phyloP scores from a whole-genome alignment of 371 early-diverging fungal genomes.

The Mucor velutinosus region DNA sequence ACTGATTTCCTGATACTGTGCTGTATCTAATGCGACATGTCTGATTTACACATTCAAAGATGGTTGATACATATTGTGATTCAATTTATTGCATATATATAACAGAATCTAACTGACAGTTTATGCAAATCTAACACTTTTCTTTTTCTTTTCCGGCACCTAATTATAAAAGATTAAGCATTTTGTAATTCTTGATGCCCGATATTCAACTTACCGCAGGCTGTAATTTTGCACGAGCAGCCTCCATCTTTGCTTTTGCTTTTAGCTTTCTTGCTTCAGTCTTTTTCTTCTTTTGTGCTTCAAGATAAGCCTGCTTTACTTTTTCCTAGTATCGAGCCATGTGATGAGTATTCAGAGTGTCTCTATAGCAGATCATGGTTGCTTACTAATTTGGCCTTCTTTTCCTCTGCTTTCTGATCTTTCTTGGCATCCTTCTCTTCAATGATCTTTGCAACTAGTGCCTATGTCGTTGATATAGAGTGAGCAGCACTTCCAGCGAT shows the following conservation, averaged over 20 bases:
- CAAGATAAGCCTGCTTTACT: constrained; percentile 18
- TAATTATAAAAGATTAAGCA: background rate
- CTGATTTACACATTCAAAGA: no score
- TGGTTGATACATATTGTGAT: no score
- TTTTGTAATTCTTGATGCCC: background rate
- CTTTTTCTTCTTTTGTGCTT: constrained; percentile 26
- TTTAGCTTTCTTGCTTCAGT: constrained; percentile 23
- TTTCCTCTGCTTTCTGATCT: constrained; percentile 16
- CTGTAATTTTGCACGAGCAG: constrained; percentile 6
- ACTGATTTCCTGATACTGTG: no score
- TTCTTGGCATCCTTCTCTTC: constrained; percentile 25
- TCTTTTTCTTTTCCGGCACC: constrained; percentile 19
- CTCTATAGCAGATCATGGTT: no score
- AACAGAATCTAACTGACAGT: background rate
- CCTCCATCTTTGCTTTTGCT: constrained; percentile 10
- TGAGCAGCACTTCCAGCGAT: background rate
- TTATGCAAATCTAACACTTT: constrained; percentile 25
- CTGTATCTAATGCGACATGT: no score
- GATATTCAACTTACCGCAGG: constrained; percentile 1
- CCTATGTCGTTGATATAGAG: background rate
- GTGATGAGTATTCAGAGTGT: no score
- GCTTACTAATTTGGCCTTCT: constrained; percentile 22
- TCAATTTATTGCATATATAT: no score
- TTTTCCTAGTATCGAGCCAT: constrained; percentile 9
- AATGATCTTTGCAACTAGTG: constrained; percentile 20